These are phyloP conservation scores for Chrysosporium queenslandicum DNA, from an alignment of 2,329 filamentous ascomycete species.

Conservation along the genomic window DNA sequence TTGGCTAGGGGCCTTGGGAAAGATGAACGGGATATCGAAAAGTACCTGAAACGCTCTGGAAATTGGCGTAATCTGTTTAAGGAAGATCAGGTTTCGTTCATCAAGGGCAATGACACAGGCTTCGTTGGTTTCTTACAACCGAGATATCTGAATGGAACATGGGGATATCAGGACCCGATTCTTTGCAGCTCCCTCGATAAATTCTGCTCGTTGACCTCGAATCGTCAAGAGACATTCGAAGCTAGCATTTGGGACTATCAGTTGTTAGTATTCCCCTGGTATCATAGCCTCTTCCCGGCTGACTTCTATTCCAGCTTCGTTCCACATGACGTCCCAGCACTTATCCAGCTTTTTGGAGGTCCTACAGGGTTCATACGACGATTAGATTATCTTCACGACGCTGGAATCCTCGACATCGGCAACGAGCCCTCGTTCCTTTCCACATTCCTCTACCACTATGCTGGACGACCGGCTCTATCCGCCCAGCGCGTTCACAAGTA, in stretches of 20 bases:
- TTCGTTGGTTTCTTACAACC: constrained; percentile 66
- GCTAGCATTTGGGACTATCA: constrained; percentile 63
- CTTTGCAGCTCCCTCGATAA: constrained; percentile 52
- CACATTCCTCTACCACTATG: constrained; percentile 61
- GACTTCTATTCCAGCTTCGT: constrained; percentile 42
- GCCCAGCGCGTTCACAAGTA: constrained; percentile 51
- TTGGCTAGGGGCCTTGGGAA: constrained; percentile 50
- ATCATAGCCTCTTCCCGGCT: background rate
- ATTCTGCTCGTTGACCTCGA: constrained; percentile 44
- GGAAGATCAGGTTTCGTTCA: constrained; percentile 47
- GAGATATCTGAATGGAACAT: constrained; percentile 57
- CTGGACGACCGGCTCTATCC: constrained; percentile 49
- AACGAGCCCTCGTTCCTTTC: constrained; percentile 56
- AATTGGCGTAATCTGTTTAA: constrained; percentile 64
- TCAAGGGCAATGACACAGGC: constrained; percentile 51
- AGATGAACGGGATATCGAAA: constrained; percentile 43
- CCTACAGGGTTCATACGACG: constrained; percentile 47
- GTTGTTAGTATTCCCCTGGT: constrained; percentile 41
- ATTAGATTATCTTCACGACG: constrained; percentile 55
- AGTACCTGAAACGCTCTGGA: constrained; percentile 49
- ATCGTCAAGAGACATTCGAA: constrained; percentile 61
- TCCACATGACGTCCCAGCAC: constrained; percentile 43
- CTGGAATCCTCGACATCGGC: constrained; percentile 55
- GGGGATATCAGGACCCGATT: constrained; percentile 59
- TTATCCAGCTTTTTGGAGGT: constrained; percentile 54